phyloP scores from a whole-genome alignment of 495 filamentous ascomycete genomes.

The Neohortaea acidophila region DNA sequence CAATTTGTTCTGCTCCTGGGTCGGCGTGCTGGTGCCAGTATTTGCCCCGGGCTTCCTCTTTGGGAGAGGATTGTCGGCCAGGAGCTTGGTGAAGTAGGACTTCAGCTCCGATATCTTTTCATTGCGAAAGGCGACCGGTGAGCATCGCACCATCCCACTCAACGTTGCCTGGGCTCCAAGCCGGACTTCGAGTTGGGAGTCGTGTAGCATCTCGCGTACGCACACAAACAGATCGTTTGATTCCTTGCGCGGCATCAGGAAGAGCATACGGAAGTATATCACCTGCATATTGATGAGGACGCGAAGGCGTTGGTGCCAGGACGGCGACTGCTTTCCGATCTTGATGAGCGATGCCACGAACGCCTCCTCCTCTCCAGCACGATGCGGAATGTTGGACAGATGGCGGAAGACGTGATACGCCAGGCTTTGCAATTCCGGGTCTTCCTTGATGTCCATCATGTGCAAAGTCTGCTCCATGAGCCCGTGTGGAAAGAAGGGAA shows the following conservation, averaged over 20 bases:
- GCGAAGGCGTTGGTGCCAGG: conserved; percentile 96
- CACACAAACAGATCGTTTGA: conserved; percentile 73
- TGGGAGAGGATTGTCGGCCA: conserved; percentile 70
- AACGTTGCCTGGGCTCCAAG: conserved; percentile 82
- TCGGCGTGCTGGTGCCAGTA: conserved; percentile 42
- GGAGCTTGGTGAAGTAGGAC: conserved; percentile 58
- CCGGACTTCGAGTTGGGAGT: conserved; percentile 84
- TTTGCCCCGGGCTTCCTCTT: conserved; percentile 38
- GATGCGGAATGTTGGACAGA: conserved; percentile 88
- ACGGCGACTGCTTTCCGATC: conserved; percentile 68
- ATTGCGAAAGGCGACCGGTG: conserved; percentile 64
- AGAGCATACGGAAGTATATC: conserved; percentile 93
- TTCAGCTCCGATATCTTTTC: conserved; percentile 61
- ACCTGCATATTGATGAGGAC: conserved; percentile 98
- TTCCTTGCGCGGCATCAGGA: conserved; percentile 65
- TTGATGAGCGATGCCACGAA: conserved; percentile 79
- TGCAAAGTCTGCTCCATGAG: conserved; percentile 86
- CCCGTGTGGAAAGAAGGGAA: conserved; percentile 76
- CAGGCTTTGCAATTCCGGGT: conserved; percentile 83
- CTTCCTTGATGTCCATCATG: conserved; percentile 99
- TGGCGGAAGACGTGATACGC: conserved; percentile 97
- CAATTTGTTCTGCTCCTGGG: conserved; percentile 53
- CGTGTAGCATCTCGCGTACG: conserved; percentile 84
- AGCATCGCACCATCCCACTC: conserved; percentile 96
- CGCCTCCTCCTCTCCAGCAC: conserved; percentile 61